A percentile compares a stretch with the other conserved stretches of the same genome.
Conservation (phyloP, 306 rosid species). For the Heteromeles arbutifolia region DNA sequence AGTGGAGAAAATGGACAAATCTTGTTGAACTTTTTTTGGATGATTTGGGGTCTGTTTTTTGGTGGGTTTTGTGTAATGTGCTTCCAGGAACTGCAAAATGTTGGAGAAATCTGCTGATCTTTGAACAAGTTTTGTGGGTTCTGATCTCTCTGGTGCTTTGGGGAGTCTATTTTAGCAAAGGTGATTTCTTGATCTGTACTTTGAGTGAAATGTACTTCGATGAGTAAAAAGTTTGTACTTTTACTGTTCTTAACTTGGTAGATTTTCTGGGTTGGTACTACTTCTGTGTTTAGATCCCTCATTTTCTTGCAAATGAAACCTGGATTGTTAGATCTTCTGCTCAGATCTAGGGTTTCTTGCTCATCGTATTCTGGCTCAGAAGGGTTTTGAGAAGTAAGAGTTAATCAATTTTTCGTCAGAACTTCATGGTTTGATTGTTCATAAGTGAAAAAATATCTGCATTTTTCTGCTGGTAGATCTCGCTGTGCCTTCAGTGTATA, state of each 20-base stretch:
- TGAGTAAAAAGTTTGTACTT: neutral
- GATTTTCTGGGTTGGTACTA: neutral
- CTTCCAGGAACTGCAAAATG: neutral
- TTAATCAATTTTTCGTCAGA: neutral
- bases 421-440: conserved; percentile 5
- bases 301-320: conserved; percentile 2
- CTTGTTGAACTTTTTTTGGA: conserved; percentile 2
- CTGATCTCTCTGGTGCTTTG: neutral
- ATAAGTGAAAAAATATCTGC: neutral
- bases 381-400: neutral
- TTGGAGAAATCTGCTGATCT: neutral
- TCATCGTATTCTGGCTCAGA: conserved; percentile 5
- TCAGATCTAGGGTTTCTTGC: conserved; percentile 13
- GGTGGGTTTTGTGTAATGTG: neutral
- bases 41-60: neutral
- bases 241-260: neutral
- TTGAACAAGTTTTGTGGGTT: neutral
- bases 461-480: neutral
- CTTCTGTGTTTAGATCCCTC: conserved; percentile 11
- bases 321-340: conserved; percentile 6
- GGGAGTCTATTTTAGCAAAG: neutral
- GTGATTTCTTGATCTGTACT: conserved; percentile 7
- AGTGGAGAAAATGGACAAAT: conserved; percentile 10
- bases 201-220: neutral
- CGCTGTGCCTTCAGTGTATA: neutral